Evolutionary conservation across 1,284 basidiomycete genomes (phyloP).

Genomic region (Inonotus obliquus): DNA sequence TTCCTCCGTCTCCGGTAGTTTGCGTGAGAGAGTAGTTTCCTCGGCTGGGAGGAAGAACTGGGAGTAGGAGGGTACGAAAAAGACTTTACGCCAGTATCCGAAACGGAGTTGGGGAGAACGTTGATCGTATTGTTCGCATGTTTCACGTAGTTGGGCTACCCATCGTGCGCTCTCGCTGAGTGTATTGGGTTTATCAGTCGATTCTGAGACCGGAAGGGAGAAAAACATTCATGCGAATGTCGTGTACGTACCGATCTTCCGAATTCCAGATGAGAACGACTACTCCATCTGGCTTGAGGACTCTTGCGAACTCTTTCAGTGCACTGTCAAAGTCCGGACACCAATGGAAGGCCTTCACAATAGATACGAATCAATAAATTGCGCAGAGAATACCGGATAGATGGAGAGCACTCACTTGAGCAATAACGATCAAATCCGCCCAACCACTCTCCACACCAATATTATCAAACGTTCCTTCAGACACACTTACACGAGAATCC

Average conservation of each 20-base stretch:
- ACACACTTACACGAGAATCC: conserved; percentile 46
- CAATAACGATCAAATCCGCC: conserved; percentile 44
- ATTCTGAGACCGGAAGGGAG: background rate
- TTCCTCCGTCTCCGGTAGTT: conserved; percentile 44
- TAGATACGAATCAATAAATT: background rate
- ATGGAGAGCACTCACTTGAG: background rate
- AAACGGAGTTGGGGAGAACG: conserved; percentile 73
- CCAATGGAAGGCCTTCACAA: conserved; percentile 75
- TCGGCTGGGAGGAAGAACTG: conserved; percentile 47
- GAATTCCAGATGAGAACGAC: conserved; percentile 76
- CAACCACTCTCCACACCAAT: conserved; percentile 55
- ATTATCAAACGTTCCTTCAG: conserved; percentile 61
- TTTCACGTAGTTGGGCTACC: conserved; percentile 64
- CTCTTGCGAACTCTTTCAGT: conserved; percentile 59
- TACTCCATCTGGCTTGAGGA: conserved; percentile 62
- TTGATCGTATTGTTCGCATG: conserved; percentile 59
- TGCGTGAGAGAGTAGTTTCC: conserved; percentile 41
- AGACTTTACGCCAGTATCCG: conserved; percentile 61
- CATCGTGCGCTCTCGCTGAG: conserved; percentile 54
- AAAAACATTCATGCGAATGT: background rate
- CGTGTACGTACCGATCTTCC: conserved; percentile 56
- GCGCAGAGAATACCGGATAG: background rate
- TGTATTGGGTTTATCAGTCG: background rate
- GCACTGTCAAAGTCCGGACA: conserved; percentile 68
- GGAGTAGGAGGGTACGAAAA: conserved; percentile 51